These are phyloP conservation scores for Trichocladium uniseriatum DNA, from an alignment of 495 filamentous ascomycete genomes.

Conservation along the genomic window DNA sequence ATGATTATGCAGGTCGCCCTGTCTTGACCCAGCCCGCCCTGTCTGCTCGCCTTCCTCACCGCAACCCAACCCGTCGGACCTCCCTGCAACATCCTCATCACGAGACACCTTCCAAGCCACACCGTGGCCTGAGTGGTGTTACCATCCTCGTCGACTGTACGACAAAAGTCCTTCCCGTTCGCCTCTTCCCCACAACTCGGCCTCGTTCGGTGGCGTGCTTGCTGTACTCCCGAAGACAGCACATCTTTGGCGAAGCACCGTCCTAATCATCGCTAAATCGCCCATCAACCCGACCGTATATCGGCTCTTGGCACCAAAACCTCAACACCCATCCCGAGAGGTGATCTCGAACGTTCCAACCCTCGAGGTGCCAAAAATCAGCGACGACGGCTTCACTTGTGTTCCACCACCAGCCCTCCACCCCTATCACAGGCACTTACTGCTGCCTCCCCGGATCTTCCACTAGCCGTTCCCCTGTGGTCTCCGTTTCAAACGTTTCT, in stretches of 20 bases:
- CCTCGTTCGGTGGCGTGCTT: conserved; percentile 5
- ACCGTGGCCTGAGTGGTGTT: neutral
- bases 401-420: neutral
- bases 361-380: neutral
- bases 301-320: neutral
- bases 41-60: neutral
- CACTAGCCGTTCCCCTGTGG: too few relatives aligned
- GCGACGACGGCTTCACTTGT: neutral
- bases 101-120: neutral
- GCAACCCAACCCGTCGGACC: neutral
- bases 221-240: too few relatives aligned
- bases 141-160: neutral
- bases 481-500: neutral
- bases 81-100: neutral
- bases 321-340: neutral
- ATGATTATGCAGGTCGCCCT: conserved; percentile 1
- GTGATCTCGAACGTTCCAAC: neutral
- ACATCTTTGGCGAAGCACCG: too few relatives aligned
- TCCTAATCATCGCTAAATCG: too few relatives aligned
- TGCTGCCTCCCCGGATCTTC: too few relatives aligned
- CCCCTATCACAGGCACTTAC: too few relatives aligned
- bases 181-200: neutral
- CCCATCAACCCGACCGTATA: neutral
- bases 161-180: neutral
- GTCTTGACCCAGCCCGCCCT: neutral